Evolutionary conservation across 345 rosid genomes (phyloP), one percentile per base, ranked within the genome.

Genomic region (Isatis tinctoria): DNA sequence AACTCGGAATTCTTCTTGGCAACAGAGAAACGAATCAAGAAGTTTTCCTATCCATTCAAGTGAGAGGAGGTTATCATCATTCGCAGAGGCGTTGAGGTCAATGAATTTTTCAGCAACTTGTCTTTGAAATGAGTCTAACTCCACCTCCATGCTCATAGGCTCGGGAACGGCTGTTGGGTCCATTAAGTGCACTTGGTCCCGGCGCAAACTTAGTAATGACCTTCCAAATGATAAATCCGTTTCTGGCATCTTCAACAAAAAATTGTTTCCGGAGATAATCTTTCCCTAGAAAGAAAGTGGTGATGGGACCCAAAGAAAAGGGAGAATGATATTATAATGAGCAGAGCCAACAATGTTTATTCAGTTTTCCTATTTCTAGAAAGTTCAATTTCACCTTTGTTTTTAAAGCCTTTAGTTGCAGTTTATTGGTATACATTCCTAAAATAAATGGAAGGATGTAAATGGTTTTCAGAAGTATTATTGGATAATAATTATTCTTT

Each of bases 41-140:
- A 88, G 81, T 53, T 82, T 72, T 30, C 81, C 79, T 43, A 88
- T 79, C 91, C 94, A 88, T 5, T 81, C 17, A 2, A 88, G 73
- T 0, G 94, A 85, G 12, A 88, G 85, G 63, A 87, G 39, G n/a
- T n/a, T n/a, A 18, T 82, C 80, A 39, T 82, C 82, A 8, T 32
- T 27, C 0, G 77, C 78, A 5, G 69, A 79, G 2, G 79, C 69
- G 2, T 84, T 76, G 3, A 90, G 82, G 65, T 81, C 83, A 18
- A 30, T 7, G 41, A 90, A 88, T 17, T 86, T 75, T 11, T 80
- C 80, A 2, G 90, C 70, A 0, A 90, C 90, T 37, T 82, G 86
- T 48, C 67, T 81, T 69, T 90, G 92, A 72, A 90, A 88, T 5
- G 83, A 65, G 24, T 87, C 90, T 32, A 89, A 78, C 73, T 88